phyloP scores from a whole-genome alignment of 768 basidiomycete species.

The Macrocybe gigantea region DNA sequence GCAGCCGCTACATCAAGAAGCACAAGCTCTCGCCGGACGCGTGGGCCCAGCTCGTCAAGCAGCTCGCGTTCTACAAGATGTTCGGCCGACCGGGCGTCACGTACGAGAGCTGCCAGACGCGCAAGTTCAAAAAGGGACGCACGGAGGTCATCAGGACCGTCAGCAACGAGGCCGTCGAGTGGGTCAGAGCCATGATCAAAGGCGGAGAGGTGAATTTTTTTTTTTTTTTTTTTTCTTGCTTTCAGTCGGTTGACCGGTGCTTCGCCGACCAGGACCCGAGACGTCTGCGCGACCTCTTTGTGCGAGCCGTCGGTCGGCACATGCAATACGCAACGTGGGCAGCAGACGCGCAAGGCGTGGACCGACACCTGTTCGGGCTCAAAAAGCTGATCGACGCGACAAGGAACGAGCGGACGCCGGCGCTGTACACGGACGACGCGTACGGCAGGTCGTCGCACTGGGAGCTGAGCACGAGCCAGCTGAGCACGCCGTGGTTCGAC shows the following conservation, averaged over 20 bases:
- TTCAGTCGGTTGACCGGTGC: background rate
- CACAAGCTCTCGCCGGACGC: constrained; percentile 87
- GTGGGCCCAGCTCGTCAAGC: constrained; percentile 93
- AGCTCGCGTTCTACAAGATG: constrained; percentile 92
- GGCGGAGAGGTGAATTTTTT: constrained; percentile 29
- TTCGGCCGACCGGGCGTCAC: constrained; percentile 67
- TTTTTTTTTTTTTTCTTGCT: constrained; percentile 16
- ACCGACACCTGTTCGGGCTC: constrained; percentile 91
- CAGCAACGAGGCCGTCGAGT: constrained; percentile 77
- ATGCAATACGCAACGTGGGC: constrained; percentile 87
- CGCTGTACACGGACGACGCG: constrained; percentile 68
- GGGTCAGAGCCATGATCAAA: constrained; percentile 86
- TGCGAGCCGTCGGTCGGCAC: constrained; percentile 74
- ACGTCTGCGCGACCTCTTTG: constrained; percentile 63
- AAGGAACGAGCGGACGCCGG: constrained; percentile 62
- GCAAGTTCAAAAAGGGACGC: constrained; percentile 84
- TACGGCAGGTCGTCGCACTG: constrained; percentile 74
- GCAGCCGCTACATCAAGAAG: constrained; percentile 80
- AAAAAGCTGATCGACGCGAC: constrained; percentile 66
- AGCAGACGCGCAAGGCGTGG: constrained; percentile 90
- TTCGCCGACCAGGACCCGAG: constrained; percentile 17
- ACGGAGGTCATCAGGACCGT: constrained; percentile 94
- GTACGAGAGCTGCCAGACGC: constrained; percentile 93
- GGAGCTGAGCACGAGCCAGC: constrained; percentile 89
- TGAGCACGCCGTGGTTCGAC: constrained; percentile 76